phyloP scores from a whole-genome alignment of 208 protist genomes.

The Kentomonas sorsogonicus region DNA sequence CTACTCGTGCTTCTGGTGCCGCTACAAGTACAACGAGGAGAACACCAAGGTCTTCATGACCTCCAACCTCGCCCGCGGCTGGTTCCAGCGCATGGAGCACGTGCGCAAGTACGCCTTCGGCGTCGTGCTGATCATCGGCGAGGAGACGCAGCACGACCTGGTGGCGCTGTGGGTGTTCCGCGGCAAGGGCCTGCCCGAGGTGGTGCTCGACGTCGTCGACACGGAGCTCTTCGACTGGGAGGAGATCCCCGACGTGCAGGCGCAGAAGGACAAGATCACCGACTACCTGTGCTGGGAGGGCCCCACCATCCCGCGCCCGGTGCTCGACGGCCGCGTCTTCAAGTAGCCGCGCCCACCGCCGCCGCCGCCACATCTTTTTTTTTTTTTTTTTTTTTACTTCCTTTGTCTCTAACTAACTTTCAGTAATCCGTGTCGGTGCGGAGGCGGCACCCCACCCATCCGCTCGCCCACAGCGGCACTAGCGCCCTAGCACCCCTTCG shows the following conservation, averaged over 20 bases:
- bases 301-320: constrained; percentile 62
- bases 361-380: constrained; percentile 5
- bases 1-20: constrained; percentile 71
- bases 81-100: constrained; percentile 86
- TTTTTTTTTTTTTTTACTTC: constrained; percentile 15
- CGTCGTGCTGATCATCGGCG: constrained; percentile 70
- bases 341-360: too few species aligned
- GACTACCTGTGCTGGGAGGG: constrained; percentile 84
- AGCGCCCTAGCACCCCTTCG: too few species aligned
- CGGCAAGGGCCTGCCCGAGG: constrained; percentile 73
- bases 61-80: constrained; percentile 70
- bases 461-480: too few species aligned
- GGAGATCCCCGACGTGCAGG: constrained; percentile 63
- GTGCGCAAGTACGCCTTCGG: constrained; percentile 80
- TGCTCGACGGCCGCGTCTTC: constrained; percentile 72
- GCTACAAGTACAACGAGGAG: constrained; percentile 82
- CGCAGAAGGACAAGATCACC: constrained; percentile 63
- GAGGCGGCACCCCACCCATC: too few species aligned
- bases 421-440: too few species aligned
- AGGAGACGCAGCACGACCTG: constrained; percentile 69
- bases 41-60: constrained; percentile 85
- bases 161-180: constrained; percentile 76
- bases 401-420: constrained; percentile 6
- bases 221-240: constrained; percentile 73
- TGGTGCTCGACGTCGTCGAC: constrained; percentile 67